These are phyloP conservation scores for Russula foetens DNA, from an alignment of 768 basidiomycete species.

Conservation along the genomic window DNA sequence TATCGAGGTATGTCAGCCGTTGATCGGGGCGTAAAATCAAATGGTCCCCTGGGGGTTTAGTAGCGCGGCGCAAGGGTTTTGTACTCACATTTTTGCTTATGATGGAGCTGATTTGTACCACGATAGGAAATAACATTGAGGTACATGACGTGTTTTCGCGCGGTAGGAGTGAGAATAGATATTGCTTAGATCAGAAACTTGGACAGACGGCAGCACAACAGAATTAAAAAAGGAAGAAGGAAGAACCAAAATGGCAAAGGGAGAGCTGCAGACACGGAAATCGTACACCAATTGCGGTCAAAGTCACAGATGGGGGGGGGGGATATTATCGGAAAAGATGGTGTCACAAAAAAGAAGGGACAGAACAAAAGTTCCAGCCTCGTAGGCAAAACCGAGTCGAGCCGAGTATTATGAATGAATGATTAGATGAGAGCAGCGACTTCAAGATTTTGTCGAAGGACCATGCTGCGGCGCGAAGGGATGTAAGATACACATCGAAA, in stretches of 20 bases:
- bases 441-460: slow-evolving; percentile 58
- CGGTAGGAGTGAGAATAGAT: slow-evolving; percentile 22
- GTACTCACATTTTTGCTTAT: slow-evolving; percentile 63
- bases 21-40: slow-evolving; percentile 1
- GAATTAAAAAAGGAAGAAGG: slow-evolving; percentile 11
- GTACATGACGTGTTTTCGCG: slow-evolving; percentile 19
- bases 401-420: background rate
- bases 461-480: slow-evolving; percentile 43
- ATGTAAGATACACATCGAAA: slow-evolving; percentile 24
- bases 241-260: background rate
- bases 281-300: slow-evolving; percentile 14
- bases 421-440: slow-evolving; percentile 55
- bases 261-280: background rate
- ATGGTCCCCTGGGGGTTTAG: background rate
- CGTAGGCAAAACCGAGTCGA: slow-evolving; percentile 12
- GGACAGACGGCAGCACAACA: slow-evolving; percentile 19
- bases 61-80: background rate
- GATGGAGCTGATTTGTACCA: slow-evolving; percentile 39
- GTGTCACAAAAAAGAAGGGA: slow-evolving; percentile 8
- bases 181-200: slow-evolving; percentile 27
- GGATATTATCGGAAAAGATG: slow-evolving; percentile 4
- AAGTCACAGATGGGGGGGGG: slow-evolving; percentile 3
- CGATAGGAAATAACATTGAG: slow-evolving; percentile 14
- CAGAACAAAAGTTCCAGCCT: background rate
- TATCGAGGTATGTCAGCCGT: slow-evolving; percentile 11